Evolutionary conservation across 208 protist genomes (phyloP).

Genomic region (Novymonas esmeraldas): DNA sequence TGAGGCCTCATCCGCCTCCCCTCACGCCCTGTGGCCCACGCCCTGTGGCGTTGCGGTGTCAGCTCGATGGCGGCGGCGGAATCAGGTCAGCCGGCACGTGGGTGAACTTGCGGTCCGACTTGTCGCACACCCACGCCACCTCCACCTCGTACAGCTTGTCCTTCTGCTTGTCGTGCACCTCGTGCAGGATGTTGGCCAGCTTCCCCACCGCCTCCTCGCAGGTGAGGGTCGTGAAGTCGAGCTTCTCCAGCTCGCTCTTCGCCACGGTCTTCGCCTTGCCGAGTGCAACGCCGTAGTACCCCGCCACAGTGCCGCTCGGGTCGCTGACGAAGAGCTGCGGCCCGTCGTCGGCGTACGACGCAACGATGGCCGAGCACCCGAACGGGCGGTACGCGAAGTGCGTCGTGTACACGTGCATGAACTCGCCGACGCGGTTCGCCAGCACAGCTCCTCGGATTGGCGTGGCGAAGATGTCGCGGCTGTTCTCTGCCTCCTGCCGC

Average conservation of each 20-base stretch:
- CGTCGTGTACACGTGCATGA: constrained; percentile 96
- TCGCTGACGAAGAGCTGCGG: constrained; percentile 97
- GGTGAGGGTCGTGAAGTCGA: constrained; percentile 94
- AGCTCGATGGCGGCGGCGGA: constrained; percentile 44
- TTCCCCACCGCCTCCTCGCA: constrained; percentile 94
- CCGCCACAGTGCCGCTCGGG: constrained; percentile 95
- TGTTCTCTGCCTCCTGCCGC: constrained; percentile 93
- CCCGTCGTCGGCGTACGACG: constrained; percentile 93
- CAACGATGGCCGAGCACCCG: constrained; percentile 95
- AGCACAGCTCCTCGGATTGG: constrained; percentile 94
- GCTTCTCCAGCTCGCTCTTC: constrained; percentile 99
- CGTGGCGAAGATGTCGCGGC: constrained; percentile 90
- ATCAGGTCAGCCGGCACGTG: constrained; percentile 64
- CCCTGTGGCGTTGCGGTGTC: neutral
- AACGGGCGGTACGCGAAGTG: constrained; percentile 97
- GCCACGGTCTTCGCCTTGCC: constrained; percentile 98
- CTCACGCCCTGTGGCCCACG: neutral
- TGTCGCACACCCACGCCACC: constrained; percentile 97
- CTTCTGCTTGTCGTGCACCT: constrained; percentile 83
- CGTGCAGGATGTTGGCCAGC: constrained; percentile 93
- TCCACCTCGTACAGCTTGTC: constrained; percentile 98
- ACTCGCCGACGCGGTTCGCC: constrained; percentile 87
- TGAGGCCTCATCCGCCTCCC: no score
- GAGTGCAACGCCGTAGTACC: constrained; percentile 96
- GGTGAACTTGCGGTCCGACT: constrained; percentile 78